phyloP scores from a whole-genome alignment of 352 stramenopile genomes.

The Phytophthora citrophthora region DNA sequence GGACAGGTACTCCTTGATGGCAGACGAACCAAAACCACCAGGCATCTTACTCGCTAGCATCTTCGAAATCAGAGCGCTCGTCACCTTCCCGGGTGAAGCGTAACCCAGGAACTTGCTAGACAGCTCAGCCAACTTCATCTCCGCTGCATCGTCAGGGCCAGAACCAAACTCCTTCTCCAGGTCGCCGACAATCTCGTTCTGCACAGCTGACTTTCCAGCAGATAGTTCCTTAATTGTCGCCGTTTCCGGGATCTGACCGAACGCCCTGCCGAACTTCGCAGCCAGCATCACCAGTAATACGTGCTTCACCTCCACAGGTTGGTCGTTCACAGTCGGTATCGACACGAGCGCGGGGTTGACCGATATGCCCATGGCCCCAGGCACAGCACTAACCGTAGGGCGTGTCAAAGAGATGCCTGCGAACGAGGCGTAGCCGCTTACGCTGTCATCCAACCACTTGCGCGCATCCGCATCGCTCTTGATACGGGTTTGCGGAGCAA shows the following conservation, averaged over 20 bases:
- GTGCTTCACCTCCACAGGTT: conserved; percentile 74
- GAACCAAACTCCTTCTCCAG: conserved; percentile 88
- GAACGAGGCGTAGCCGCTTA: conserved; percentile 73
- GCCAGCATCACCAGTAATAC: conserved; percentile 78
- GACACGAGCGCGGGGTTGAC: conserved; percentile 50
- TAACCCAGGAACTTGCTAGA: conserved; percentile 75
- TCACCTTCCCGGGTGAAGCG: conserved; percentile 75
- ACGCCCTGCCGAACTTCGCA: conserved; percentile 76
- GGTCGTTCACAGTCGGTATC: conserved; percentile 65
- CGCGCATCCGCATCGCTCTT: conserved; percentile 77
- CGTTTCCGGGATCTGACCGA: conserved; percentile 66
- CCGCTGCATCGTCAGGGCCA: conserved; percentile 70
- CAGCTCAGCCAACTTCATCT: conserved; percentile 79
- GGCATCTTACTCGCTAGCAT: conserved; percentile 84
- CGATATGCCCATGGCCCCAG: conserved; percentile 40
- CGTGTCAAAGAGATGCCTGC: conserved; percentile 68
- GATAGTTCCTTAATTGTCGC: conserved; percentile 81
- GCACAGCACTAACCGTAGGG: conserved; percentile 20
- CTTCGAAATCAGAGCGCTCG: conserved; percentile 80
- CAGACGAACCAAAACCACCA: conserved; percentile 78
- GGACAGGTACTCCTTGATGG: conserved; percentile 77
- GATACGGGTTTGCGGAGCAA: conserved; percentile 64
- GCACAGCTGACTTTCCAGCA: conserved; percentile 86
- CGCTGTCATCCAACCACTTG: conserved; percentile 81
- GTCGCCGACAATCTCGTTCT: conserved; percentile 90